These are phyloP conservation scores for Inonotus hispidus DNA, from an alignment of 1,284 basidiomycete species.

Conservation along the genomic window DNA sequence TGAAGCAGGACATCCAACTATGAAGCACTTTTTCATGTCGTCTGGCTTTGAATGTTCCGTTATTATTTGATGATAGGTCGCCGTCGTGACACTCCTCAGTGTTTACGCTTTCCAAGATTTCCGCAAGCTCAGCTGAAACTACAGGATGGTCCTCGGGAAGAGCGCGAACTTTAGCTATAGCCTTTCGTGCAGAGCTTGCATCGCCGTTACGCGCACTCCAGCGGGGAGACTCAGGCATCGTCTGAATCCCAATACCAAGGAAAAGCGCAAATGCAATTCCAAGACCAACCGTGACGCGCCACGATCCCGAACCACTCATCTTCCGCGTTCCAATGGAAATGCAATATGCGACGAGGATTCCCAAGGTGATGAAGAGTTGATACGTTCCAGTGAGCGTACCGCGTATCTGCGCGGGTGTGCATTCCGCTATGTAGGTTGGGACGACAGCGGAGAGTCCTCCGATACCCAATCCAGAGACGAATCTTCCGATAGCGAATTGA, in stretches of 20 bases:
- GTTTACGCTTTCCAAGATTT: conserved; percentile 38
- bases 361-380: conserved; percentile 73
- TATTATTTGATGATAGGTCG: conserved; percentile 28
- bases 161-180: conserved; percentile 55
- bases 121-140: conserved; percentile 44
- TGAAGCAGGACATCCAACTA: conserved; percentile 60
- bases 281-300: conserved; percentile 66
- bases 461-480: conserved; percentile 63
- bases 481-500: conserved; percentile 64
- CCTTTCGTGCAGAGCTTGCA: conserved; percentile 45
- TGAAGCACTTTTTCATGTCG: conserved; percentile 23
- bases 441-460: conserved; percentile 73
- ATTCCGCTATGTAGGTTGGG: conserved; percentile 77
- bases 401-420: conserved; percentile 71
- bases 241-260: conserved; percentile 73
- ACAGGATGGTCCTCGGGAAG: conserved; percentile 39
- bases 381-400: conserved; percentile 72
- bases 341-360: conserved; percentile 66
- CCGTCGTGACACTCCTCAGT: conserved; percentile 39
- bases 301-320: conserved; percentile 47
- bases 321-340: conserved; percentile 54
- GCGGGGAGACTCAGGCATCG: neutral
- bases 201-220: neutral
- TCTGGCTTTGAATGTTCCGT: conserved; percentile 5
- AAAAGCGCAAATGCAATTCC: conserved; percentile 65